A percentile compares a stretch with the other conserved stretches of the same genome.
Evolutionary conservation across 2,329 filamentous ascomycete genomes (phyloP).

Genomic region (Rosellinia necatrix): DNA sequence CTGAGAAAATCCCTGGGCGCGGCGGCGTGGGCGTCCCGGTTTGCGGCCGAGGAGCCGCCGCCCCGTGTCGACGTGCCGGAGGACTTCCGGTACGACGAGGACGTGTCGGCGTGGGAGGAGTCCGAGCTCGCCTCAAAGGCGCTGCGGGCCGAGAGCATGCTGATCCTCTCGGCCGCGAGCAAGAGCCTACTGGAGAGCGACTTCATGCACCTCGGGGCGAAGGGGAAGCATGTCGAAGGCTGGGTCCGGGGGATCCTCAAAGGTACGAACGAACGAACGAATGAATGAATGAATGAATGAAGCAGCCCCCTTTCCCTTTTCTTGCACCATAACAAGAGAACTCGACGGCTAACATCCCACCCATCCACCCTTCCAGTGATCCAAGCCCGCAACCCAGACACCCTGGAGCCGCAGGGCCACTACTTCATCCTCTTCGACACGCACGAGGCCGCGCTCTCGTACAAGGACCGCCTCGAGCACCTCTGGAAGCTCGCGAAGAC

Average conservation of each 20-base stretch:
- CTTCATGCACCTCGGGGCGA: slow-evolving; percentile 69
- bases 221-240: slow-evolving; percentile 66
- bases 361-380: slow-evolving; percentile 50
- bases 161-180: slow-evolving; percentile 64
- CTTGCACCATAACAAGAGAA: not conserved
- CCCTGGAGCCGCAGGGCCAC: slow-evolving; percentile 64
- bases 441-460: slow-evolving; percentile 62
- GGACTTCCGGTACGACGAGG: slow-evolving; percentile 6
- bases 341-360: not conserved
- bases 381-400: slow-evolving; percentile 66
- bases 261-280: slow-evolving; percentile 46
- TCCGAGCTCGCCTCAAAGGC: not conserved
- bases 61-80: slow-evolving; percentile 5
- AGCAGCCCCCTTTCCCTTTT: not conserved
- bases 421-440: slow-evolving; percentile 74
- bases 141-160: slow-evolving; percentile 41
- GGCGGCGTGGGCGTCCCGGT: no score
- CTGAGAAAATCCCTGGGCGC: no score
- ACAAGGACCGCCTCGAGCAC: slow-evolving; percentile 58
- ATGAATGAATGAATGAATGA: no score
- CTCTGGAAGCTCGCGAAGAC: slow-evolving; percentile 53
- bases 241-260: slow-evolving; percentile 69
- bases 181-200: slow-evolving; percentile 67
- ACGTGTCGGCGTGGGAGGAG: not conserved
- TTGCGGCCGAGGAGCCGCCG: not conserved